A percentile compares a stretch with the other conserved stretches of the same genome.
Conservation (phyloP, 2,329 filamentous ascomycete species). For the Leptographium lundbergii region DNA sequence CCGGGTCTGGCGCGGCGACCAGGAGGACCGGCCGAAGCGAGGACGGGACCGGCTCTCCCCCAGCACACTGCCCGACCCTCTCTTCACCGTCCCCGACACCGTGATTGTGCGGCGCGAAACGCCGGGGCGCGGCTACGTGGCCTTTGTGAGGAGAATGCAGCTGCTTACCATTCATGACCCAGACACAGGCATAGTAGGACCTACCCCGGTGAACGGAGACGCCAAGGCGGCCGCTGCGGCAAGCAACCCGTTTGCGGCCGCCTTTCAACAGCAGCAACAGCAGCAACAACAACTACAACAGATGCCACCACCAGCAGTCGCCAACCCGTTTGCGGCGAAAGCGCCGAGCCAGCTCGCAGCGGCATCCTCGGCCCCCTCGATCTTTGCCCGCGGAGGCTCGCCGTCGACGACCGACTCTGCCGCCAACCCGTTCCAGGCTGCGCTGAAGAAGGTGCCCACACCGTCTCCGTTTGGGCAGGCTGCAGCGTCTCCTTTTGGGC, state of each 20-base stretch:
- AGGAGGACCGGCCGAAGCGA: background rate
- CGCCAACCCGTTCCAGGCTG: background rate
- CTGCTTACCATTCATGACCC: slow-evolving; percentile 2
- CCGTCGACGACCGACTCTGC: background rate
- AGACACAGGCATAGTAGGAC: slow-evolving; percentile 1
- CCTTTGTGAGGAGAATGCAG: background rate
- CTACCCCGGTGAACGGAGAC: background rate
- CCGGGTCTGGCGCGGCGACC: background rate
- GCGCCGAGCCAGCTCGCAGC: background rate
- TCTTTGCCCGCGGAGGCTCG: background rate
- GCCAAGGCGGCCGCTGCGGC: background rate
- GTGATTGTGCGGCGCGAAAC: background rate
- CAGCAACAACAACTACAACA: background rate
- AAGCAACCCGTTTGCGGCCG: background rate
- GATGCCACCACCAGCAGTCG: background rate
- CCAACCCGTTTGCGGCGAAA: background rate
- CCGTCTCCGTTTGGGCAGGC: background rate
- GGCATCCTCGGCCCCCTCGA: background rate
- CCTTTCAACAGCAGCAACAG: background rate
- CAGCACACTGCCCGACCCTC: background rate
- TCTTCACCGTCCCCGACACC: background rate
- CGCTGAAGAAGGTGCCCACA: background rate
- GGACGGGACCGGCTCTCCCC: background rate
- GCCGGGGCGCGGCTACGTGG: background rate
- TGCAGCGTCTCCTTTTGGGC: background rate